Evolutionary conservation across 345 rosid genomes (phyloP).

Genomic region (Salix arbutifolia): DNA sequence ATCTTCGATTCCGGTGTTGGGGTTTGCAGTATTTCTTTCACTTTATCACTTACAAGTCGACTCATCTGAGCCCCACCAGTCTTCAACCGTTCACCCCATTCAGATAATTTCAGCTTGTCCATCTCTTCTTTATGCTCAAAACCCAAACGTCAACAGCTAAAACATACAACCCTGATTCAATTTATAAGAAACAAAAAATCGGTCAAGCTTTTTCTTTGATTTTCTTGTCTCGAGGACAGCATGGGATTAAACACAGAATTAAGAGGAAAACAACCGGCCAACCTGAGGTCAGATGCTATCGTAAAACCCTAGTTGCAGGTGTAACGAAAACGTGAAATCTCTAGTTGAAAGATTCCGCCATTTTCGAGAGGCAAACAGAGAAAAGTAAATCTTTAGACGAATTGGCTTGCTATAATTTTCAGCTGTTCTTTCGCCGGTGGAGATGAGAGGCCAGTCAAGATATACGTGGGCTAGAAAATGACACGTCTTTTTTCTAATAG

Average conservation of each 20-base stretch:
- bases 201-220: neutral
- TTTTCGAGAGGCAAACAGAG: neutral
- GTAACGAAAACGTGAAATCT: neutral
- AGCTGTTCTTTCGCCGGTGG: neutral
- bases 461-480: neutral
- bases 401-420: neutral
- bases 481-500: neutral
- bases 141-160: constrained; percentile 10
- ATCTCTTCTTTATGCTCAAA: constrained; percentile 23
- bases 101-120: constrained; percentile 66
- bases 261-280: constrained; percentile 1
- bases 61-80: constrained; percentile 82
- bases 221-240: neutral
- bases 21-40: constrained; percentile 76
- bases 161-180: constrained; percentile 5
- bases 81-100: constrained; percentile 72
- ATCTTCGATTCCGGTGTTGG: constrained; percentile 74
- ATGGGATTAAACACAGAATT: neutral
- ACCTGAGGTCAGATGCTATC: constrained; percentile 14
- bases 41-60: constrained; percentile 64
- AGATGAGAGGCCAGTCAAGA: neutral
- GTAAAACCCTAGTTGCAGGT: neutral
- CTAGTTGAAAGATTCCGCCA: neutral
- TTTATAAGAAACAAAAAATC: neutral
- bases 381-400: neutral